Base-by-base conservation (phyloP, 257 asterid genomes). In the Petunia axillaris region DNA sequence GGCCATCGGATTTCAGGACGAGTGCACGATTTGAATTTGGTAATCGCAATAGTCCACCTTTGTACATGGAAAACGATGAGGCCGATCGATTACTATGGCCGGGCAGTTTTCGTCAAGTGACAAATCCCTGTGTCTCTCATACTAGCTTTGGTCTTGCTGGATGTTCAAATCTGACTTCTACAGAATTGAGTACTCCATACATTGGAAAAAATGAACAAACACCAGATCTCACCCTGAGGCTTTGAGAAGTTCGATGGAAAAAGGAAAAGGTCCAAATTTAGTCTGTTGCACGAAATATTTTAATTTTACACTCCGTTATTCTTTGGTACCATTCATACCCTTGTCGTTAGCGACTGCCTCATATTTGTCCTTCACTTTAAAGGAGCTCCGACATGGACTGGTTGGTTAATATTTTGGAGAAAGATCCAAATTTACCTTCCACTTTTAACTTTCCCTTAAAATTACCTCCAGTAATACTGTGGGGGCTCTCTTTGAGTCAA, bases 161-260 rank as follows among this genome's bases (percentile, higher is more conserved):
- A 65, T 64, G 76, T 65, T 82, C 89, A 10, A 74, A 58, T 41
- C 81, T 52, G 74, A 82, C 60, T 38, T 80, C 71, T 80, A 78
- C 75, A 48, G 86, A 82, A 76, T 43, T 78, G 75, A 0, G 25
- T 25, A 77, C 79, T 16, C 25, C 82, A 13, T 48, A 76, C 48
- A 38, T 82, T 8, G 82, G 80, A 9, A 80, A 81, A 41, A 87
- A 84, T 65, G 82, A 84, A 36, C 76, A 83, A 35, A 57, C 73
- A n/a, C 90, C 89, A 4, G 95, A 91, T 70, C 95, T 89, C 65
- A 88, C 93, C 2, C 90, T 91, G 54, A 86, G 87, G 67, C 95
- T 91, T 48, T 91, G 86, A 89, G 25, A 76, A 48, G 67, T 63
- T 76, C 25, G 25, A 25, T 25, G 25, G 25, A 25, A 25, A 25